phyloP scores from a whole-genome alignment of 768 basidiomycete genomes.

The Russula olivacea region DNA sequence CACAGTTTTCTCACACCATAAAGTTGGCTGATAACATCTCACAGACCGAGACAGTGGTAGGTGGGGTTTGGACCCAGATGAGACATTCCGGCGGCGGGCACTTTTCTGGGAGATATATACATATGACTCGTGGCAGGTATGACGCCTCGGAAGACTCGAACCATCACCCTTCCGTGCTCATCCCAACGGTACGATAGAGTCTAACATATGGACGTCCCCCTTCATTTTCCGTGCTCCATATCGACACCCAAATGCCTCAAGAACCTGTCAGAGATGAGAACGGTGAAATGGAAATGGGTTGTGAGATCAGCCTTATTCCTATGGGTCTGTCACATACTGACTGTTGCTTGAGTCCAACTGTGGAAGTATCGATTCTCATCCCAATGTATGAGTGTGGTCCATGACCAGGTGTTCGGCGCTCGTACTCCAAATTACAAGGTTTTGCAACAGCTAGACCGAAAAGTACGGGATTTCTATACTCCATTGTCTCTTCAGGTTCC shows the following conservation, averaged over 20 bases:
- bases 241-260: slow-evolving; percentile 31
- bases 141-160: slow-evolving; percentile 13
- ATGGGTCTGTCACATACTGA: background rate
- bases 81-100: slow-evolving; percentile 53
- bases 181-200: slow-evolving; percentile 40
- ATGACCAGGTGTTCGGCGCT: slow-evolving; percentile 64
- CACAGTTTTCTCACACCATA: slow-evolving; percentile 34
- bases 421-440: slow-evolving; percentile 53
- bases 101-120: slow-evolving; percentile 62
- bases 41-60: slow-evolving; percentile 63
- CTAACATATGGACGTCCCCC: slow-evolving; percentile 68
- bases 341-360: slow-evolving; percentile 42
- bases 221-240: slow-evolving; percentile 43
- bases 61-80: slow-evolving; percentile 52
- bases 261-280: slow-evolving; percentile 46
- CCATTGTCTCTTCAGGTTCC: slow-evolving; percentile 60
- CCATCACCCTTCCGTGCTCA: slow-evolving; percentile 8
- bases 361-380: slow-evolving; percentile 67
- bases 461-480: slow-evolving; percentile 56
- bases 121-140: slow-evolving; percentile 67
- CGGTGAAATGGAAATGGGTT: slow-evolving; percentile 57
- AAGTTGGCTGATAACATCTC: slow-evolving; percentile 17
- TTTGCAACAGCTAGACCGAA: slow-evolving; percentile 60
- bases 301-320: slow-evolving; percentile 35
- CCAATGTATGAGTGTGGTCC: slow-evolving; percentile 56